Evolutionary conservation across 306 rosid genomes (phyloP).

Genomic region (Prunus mongolica): DNA sequence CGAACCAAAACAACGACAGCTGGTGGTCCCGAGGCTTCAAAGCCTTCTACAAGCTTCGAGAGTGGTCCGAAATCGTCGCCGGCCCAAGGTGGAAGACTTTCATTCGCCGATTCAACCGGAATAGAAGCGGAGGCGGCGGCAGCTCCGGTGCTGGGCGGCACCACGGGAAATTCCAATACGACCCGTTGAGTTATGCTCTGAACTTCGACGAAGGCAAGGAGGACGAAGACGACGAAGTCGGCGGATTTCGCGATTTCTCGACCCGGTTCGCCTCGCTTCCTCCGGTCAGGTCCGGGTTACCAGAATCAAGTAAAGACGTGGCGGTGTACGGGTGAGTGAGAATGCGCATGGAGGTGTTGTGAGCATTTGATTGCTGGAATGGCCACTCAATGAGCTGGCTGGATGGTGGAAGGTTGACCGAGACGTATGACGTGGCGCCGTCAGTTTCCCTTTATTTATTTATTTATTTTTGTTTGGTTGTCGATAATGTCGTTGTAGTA

Average conservation of each 20-base stretch:
- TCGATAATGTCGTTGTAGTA: background rate
- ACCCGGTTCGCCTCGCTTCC: slow-evolving; percentile 56
- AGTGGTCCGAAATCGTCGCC: slow-evolving; percentile 93
- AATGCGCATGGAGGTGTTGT: slow-evolving; percentile 1
- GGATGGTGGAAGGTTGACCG: slow-evolving; percentile 7
- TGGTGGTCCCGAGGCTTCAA: slow-evolving; percentile 73
- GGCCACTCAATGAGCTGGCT: slow-evolving; percentile 33
- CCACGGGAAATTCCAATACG: slow-evolving; percentile 72
- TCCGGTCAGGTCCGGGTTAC: background rate
- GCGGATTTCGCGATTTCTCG: slow-evolving; percentile 58
- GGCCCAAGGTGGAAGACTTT: slow-evolving; percentile 97
- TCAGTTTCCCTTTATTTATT: background rate
- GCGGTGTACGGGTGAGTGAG: slow-evolving; percentile 29
- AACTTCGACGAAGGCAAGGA: slow-evolving; percentile 79
- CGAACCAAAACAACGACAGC: slow-evolving; percentile 29
- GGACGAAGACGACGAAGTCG: slow-evolving; percentile 37
- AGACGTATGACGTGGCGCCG: slow-evolving; percentile 33
- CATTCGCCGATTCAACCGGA: slow-evolving; percentile 66
- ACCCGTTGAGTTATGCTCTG: slow-evolving; percentile 75
- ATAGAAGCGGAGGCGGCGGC: slow-evolving; percentile 22
- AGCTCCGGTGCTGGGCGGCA: slow-evolving; percentile 25
- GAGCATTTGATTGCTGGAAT: slow-evolving; percentile 25
- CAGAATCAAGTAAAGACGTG: slow-evolving; percentile 17
- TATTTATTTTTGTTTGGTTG: background rate
- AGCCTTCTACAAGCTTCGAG: slow-evolving; percentile 65